Evolutionary conservation across 257 asterid species (phyloP), one percentile per base, ranked within the genome.

Genomic region (Haberlea rhodopensis): DNA sequence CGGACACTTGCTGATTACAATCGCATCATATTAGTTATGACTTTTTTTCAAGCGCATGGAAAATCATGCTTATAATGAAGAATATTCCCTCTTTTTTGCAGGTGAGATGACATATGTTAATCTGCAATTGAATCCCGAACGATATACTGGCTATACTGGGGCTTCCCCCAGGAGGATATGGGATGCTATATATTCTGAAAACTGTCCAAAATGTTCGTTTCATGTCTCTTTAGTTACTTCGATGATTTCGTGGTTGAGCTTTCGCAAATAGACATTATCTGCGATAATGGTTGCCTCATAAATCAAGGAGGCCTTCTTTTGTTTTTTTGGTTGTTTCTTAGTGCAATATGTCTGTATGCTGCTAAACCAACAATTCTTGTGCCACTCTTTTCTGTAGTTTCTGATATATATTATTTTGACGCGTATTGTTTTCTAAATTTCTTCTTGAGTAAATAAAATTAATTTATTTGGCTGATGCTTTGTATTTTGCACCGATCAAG

Each of bases 21-120:
- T 62, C 56, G 1, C 54, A 40, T 26, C 15, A 37, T 26, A 2
- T 25, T 55, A 37, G 46, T 56, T 26, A 5, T 2, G 26, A 46
- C 65, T n/a, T 53, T 52, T 25, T 63, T 55, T 15, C 28, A 60
- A 64, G 62, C 63, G 23, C 26, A 29, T 56, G 18, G 52, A 31
- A 53, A 63, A 71, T 69, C 51, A 29, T 31, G 63, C 24, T 19
- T 62, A 53, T 23, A 54, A 57, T 66, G 56, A 66, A 63, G 60
- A n/a, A 57, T 20, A 24, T 68, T 4, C 1, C 4, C 37, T 51
- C 60, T 71, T 25, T 24, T 80, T 66, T 72, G 71, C 82, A 91
- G 98, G 89, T 22, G 96, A 88, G 82, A 84, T 91, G 98, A 91
- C 98, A 18, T 91, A 88, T 65, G 96, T 91, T 57, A 91, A 91